These are phyloP conservation scores for Coniochaeta ligniaria DNA, from an alignment of 2,329 filamentous ascomycete genomes.

Conservation along the genomic window DNA sequence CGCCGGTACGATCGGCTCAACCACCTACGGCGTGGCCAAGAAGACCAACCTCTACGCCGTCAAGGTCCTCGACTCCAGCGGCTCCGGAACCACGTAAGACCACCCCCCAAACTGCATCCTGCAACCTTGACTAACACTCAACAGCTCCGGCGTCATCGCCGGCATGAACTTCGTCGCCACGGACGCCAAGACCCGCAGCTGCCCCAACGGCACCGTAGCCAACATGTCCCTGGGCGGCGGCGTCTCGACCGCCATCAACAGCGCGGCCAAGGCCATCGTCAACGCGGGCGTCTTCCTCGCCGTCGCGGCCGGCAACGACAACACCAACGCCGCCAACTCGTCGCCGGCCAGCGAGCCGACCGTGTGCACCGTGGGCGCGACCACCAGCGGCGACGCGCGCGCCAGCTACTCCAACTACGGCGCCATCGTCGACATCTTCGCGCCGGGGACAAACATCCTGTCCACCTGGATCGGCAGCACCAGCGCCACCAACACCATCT, in stretches of 20 bases:
- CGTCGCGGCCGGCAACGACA: conserved; percentile 49
- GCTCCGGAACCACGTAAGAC: conserved; percentile 24
- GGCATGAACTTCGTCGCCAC: conserved; percentile 34
- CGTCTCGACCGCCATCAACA: conserved; percentile 39
- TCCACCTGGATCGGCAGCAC: conserved; percentile 39
- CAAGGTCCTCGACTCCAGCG: conserved; percentile 33
- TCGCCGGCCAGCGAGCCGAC: conserved; percentile 40
- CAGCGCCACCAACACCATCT: conserved; percentile 31
- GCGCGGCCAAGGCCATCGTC: conserved; percentile 38
- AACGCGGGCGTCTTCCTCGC: conserved; percentile 42
- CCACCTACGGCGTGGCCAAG: conserved; percentile 38
- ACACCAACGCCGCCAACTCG: conserved; percentile 30
- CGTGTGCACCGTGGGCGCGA: conserved; percentile 48
- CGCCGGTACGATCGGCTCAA: conserved; percentile 34
- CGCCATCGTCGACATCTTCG: conserved; percentile 40
- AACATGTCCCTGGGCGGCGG: conserved; percentile 51
- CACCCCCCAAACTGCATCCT: neutral
- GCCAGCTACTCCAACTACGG: conserved; percentile 48
- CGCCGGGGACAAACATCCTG: conserved; percentile 38
- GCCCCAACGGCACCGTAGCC: conserved; percentile 38
- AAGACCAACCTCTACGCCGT: conserved; percentile 33
- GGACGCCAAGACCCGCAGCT: conserved; percentile 25
- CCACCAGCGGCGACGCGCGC: conserved; percentile 27
- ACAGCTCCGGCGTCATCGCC: conserved; percentile 31
- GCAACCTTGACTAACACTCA: neutral